Base-by-base conservation (phyloP, 2,329 filamentous ascomycete species). In the Arachnomyces sp. region DNA sequence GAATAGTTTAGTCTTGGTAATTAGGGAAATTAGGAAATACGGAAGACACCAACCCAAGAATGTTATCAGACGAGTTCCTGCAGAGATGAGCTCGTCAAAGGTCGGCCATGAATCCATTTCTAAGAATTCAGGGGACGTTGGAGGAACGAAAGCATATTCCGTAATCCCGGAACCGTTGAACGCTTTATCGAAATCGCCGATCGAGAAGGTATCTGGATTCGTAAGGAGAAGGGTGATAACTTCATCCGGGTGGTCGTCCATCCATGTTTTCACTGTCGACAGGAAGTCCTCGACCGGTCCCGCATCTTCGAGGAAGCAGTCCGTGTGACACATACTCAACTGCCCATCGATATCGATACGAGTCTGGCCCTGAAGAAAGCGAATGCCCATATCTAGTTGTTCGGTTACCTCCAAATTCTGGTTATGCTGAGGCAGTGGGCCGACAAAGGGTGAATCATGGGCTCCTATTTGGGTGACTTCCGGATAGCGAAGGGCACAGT, bases 381-480 rank as follows among this genome's bases (percentile, higher is more conserved):
- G 73, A 31, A 84, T 71, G 12, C 81, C 81, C 25, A 74, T 63
- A 38, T 74, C 60, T 7, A 84, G 66, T 53, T 83, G 79, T 2
- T 64, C 61, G 16, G 70, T 70, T 16, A 79, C 71, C 4, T 72
- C 68, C 37, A 77, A 66, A 45, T 75, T 73, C 54, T 84, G 80
- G 58, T 82, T 81, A 44, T 80, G 62, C 42, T 68, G 59, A 1
- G 68, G 67, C 7, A 70, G 51, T 37, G 65, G 49, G 31, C 80
- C 77, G 31, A 80, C 72, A 52, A 84, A 84, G 29, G 77, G 72
- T 11, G 73, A 74, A 61, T 84, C 73, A 61, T 84, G 81, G 5
- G 80, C 70, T 16, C 79, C 81, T 13, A 80, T 61, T 43, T 75
- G 72, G n/a, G 73, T 73, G 39, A 82, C 57, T 29, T 79, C 69